Percentiles rank a stretch among this genome's conserved stretches.
phyloP scores from a whole-genome alignment of 495 filamentous ascomycete species.

The Rhizodiscina lignyota region DNA sequence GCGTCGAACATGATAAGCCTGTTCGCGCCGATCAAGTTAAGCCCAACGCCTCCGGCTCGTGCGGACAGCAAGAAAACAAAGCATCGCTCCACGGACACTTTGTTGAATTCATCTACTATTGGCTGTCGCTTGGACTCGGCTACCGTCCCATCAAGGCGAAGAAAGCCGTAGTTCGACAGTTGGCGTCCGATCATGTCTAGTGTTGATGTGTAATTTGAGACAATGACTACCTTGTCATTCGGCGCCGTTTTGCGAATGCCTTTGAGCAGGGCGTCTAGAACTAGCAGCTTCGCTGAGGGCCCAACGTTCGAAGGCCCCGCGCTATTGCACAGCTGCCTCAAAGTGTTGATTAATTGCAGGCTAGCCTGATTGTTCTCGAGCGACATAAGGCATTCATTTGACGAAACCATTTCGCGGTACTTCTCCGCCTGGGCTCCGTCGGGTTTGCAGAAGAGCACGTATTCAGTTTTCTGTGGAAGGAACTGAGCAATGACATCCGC shows the following conservation, averaged over 20 bases:
- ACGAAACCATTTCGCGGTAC: conserved; percentile 52
- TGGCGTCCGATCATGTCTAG: conserved; percentile 52
- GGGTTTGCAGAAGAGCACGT: conserved; percentile 60
- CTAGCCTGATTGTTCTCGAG: conserved; percentile 44
- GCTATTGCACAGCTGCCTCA: conserved; percentile 75
- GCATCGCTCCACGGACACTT: conserved; percentile 30
- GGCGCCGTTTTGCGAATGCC: conserved; percentile 39
- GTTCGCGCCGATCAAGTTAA: conserved; percentile 67
- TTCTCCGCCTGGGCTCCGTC: conserved; percentile 50
- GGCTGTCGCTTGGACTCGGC: conserved; percentile 51
- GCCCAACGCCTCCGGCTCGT: conserved; percentile 57
- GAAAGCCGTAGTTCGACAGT: conserved; percentile 45
- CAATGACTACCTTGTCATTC: conserved; percentile 60
- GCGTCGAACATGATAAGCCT: conserved; percentile 64
- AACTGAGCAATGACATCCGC: conserved; percentile 57
- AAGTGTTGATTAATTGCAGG: conserved; percentile 57
- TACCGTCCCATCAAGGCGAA: conserved; percentile 60
- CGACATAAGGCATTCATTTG: conserved; percentile 49
- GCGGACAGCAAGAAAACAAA: conserved; percentile 73
- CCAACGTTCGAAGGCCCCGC: conserved; percentile 40
- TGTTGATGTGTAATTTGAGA: conserved; percentile 70
- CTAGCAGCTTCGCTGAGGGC: conserved; percentile 53
- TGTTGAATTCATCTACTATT: conserved; percentile 66
- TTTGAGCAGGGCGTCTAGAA: conserved; percentile 52
- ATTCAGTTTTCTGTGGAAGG: conserved; percentile 63